phyloP scores from a whole-genome alignment of 106 monocot genomes.

The Acorus gramineus region DNA sequence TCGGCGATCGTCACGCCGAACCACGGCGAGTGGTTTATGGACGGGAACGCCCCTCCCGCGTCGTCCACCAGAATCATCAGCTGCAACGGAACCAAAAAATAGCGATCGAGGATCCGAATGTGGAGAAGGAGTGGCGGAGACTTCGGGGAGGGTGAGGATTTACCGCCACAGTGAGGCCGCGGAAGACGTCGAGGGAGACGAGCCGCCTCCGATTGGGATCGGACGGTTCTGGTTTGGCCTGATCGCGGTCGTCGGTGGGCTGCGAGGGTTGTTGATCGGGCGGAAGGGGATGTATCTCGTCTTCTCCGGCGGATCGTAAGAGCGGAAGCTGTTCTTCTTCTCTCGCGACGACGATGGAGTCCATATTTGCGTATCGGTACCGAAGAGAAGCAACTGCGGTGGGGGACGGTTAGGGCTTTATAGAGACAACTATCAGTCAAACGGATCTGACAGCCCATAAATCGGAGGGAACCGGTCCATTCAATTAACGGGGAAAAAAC shows the following conservation, averaged over 20 bases:
- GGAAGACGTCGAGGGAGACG: slow-evolving; percentile 89
- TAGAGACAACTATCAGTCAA: too few relatives aligned
- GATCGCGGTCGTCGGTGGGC: slow-evolving; percentile 1
- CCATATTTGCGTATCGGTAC: not conserved
- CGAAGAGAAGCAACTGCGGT: too few relatives aligned
- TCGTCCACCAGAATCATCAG: slow-evolving; percentile 92
- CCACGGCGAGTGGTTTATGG: slow-evolving; percentile 90
- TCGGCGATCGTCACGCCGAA: slow-evolving; percentile 79
- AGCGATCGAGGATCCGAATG: not conserved
- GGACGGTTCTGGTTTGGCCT: not conserved
- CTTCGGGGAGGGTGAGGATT: not conserved
- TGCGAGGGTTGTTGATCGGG: slow-evolving; percentile 5
- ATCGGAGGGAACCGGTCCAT: too few relatives aligned
- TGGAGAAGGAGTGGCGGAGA: not conserved
- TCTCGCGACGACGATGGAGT: slow-evolving; percentile 8
- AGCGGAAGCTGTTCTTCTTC: slow-evolving; percentile 29
- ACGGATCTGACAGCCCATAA: too few relatives aligned
- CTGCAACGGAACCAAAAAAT: slow-evolving; percentile 19
- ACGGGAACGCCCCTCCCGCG: slow-evolving; percentile 75
- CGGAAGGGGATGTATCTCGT: slow-evolving; percentile 32
- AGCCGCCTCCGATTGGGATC: slow-evolving; percentile 23
- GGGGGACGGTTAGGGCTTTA: too few relatives aligned
- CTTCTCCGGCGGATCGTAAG: slow-evolving; percentile 13
- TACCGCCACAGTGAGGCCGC: slow-evolving; percentile 86
- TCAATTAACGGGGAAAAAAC: too few relatives aligned